Evolutionary conservation across 2,329 filamentous ascomycete species (phyloP).

Genomic region (Claviceps capensis): DNA sequence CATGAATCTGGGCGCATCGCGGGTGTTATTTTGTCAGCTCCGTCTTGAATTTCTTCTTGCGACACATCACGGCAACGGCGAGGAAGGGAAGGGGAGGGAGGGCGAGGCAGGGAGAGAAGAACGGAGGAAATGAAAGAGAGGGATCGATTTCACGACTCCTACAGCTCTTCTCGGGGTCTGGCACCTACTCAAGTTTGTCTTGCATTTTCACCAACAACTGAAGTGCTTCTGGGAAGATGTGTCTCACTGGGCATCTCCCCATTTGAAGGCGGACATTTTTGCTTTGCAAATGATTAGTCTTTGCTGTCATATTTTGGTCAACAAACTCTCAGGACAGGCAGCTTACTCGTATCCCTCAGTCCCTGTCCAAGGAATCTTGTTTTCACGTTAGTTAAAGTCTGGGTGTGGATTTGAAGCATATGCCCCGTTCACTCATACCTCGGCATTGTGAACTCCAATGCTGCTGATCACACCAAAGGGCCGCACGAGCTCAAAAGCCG

Average conservation of each 20-base stretch:
- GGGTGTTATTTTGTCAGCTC: background rate
- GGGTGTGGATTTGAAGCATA: background rate
- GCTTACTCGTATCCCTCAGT: constrained; percentile 45
- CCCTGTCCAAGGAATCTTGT: constrained; percentile 51
- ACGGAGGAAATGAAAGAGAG: background rate
- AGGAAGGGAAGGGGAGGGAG: background rate
- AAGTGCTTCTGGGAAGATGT: constrained; percentile 53
- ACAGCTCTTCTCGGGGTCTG: background rate
- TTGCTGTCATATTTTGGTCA: constrained; percentile 7
- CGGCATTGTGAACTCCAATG: constrained; percentile 62
- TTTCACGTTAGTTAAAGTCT: background rate
- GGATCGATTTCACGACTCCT: background rate
- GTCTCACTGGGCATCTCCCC: constrained; percentile 63
- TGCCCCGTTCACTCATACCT: constrained; percentile 28
- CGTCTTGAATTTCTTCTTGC: background rate
- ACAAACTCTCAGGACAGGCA: background rate
- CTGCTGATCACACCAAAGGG: constrained; percentile 63
- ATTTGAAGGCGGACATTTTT: constrained; percentile 65
- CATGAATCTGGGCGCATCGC: constrained; percentile 48
- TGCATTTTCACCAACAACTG: constrained; percentile 52
- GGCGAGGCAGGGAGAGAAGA: background rate
- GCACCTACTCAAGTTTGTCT: constrained; percentile 47
- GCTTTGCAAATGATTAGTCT: constrained; percentile 19
- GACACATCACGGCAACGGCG: background rate
- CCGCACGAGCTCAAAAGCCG: constrained; percentile 56